Evolutionary conservation across 2,329 filamentous ascomycete species (phyloP).

Genomic region (Ceratocystiopsis brevicomis): DNA sequence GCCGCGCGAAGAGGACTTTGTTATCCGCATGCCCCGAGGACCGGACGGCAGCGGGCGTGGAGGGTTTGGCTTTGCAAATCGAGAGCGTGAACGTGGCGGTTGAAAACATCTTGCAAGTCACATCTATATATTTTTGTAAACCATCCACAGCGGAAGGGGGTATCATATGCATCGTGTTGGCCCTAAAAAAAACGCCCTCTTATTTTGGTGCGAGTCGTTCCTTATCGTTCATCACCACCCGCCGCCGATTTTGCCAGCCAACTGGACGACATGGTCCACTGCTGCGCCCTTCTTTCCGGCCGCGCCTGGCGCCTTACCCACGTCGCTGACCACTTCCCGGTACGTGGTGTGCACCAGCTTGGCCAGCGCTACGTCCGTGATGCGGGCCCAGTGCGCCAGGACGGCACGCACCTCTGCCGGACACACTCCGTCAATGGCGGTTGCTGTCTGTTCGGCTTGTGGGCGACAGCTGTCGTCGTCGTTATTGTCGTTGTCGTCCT

Average conservation of each 20-base stretch:
- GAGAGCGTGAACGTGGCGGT: conserved; percentile 13
- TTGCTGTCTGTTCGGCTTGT: not conserved
- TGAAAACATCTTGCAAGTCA: no score
- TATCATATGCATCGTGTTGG: no score
- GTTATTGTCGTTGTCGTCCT: conserved; percentile 23
- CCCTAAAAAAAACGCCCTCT: not conserved
- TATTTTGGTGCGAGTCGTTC: not conserved
- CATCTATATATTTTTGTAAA: not conserved
- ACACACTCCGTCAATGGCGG: conserved; percentile 42
- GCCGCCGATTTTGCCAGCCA: conserved; percentile 80
- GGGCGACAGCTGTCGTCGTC: not conserved
- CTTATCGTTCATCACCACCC: conserved; percentile 48
- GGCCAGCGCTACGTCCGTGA: conserved; percentile 51
- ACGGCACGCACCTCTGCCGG: conserved; percentile 45
- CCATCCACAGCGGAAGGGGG: not conserved
- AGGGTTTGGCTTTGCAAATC: conserved; percentile 55
- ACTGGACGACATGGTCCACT: conserved; percentile 65
- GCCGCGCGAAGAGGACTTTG: conserved; percentile 42
- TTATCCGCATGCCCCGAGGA: conserved; percentile 56
- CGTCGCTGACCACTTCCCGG: conserved; percentile 83
- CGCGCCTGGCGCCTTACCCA: conserved; percentile 46
- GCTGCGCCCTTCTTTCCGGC: conserved; percentile 36
- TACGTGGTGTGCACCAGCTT: conserved; percentile 72
- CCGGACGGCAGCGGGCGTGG: conserved; percentile 60
- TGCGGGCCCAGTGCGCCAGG: conserved; percentile 55